Base-by-base conservation (phyloP, 352 stramenopile species). In the Plasmopara muralis region DNA sequence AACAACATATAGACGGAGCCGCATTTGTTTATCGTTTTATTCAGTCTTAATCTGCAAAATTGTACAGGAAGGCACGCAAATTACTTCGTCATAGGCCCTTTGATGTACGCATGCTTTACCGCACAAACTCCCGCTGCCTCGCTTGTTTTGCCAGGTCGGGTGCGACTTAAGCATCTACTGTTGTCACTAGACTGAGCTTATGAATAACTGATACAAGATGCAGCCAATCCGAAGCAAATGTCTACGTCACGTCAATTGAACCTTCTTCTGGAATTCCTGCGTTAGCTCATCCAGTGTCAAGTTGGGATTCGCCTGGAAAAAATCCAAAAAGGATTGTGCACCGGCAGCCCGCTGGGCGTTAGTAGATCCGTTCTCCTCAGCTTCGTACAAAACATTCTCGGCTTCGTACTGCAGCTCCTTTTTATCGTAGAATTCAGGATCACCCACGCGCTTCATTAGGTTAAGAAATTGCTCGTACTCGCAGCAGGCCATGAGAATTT, bases 391-490 rank as follows among this genome's bases (percentile, higher is more conserved):
- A 43, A 86, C 66, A 30, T 48, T 68, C 54, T 89, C 76, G 9
- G 76, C 78, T 33, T 86, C 64, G 53, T 76, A 72, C 60, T 81
- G 70, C 47, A 89, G 70, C 52, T 83, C 75, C 53, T 87, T 84
- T 71, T 90, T 90, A 53, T 85, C 74, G 55, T 87, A 85, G 57
- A 87, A 90, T 53, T 90, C 77, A 2, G 80, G 75, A 43, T 90
- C 80, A 15, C 74, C 80, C 20, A 79, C 75, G 35, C 80, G 80
- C 42, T 76, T 75, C 80, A 90, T 90, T 33, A 90, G 71, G 62
- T 87, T 90, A n/a, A 88, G 50, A 44, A 90, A 90, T 66, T 90
- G 80, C 42, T 90, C 80, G 54, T 88, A 90, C 66, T 90, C 80
- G 61, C 67, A 82, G 49, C 80, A 90, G 6, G 80, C 72, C 58